Conservation (phyloP, 129 eudicot genomes). For the Artemisia annua region DNA sequence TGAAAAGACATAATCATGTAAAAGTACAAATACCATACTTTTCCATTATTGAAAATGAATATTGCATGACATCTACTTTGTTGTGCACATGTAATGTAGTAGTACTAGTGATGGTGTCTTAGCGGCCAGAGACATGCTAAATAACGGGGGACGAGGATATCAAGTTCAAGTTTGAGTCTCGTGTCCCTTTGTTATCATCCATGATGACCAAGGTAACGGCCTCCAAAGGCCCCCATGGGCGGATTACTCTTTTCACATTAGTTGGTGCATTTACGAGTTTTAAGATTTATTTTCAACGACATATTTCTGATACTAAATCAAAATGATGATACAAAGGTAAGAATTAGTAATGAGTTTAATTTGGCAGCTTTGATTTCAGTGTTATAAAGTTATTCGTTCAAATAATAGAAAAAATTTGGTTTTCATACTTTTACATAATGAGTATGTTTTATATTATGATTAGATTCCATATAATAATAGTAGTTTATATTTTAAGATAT, state of each 20-base stretch:
- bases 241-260: too few species aligned
- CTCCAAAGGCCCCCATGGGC: too few species aligned
- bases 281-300: neutral
- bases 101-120: too few species aligned
- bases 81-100: neutral
- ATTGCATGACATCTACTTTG: neutral
- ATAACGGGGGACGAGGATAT: too few species aligned
- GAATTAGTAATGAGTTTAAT: neutral
- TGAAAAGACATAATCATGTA: constrained; percentile 19
- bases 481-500: constrained; percentile 4
- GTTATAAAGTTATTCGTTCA: neutral
- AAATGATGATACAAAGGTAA: neutral
- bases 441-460: constrained; percentile 9
- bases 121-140: too few species aligned
- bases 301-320: neutral
- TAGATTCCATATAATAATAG: neutral
- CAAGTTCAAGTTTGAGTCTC: too few species aligned
- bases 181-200: too few species aligned
- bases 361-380: neutral
- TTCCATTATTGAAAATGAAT: constrained; percentile 15
- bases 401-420: neutral
- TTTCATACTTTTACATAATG: constrained; percentile 24
- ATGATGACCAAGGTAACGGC: too few species aligned
- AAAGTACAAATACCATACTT: constrained; percentile 18
- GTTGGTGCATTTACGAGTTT: neutral